Conservation (phyloP, 257 asterid genomes). For the Perilla frutescens region DNA sequence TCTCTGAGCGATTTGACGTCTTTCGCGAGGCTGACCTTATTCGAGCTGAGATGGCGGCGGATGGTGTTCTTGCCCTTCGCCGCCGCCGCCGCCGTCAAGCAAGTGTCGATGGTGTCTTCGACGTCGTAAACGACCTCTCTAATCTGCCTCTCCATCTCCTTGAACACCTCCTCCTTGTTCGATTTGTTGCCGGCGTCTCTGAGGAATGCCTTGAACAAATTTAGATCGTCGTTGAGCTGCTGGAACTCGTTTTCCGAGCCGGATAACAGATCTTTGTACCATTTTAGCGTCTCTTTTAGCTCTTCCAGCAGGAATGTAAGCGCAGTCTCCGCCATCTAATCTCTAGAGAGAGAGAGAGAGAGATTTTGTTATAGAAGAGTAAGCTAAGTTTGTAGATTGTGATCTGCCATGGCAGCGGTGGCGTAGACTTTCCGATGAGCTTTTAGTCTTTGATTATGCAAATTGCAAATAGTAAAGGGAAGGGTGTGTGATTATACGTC, state of each 20-base stretch:
- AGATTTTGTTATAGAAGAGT: background rate
- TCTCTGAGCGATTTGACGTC: slow-evolving; percentile 26
- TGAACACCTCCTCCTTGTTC: slow-evolving; percentile 1
- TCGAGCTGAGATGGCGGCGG: background rate
- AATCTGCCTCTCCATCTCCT: slow-evolving; percentile 34
- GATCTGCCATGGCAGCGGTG: too few species aligned
- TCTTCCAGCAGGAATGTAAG: slow-evolving; percentile 32
- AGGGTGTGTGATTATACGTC: too few species aligned
- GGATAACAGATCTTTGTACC: background rate
- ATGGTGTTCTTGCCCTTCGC: background rate
- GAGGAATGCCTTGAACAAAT: background rate
- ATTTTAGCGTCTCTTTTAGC: slow-evolving; percentile 13
- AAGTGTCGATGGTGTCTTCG: slow-evolving; percentile 43
- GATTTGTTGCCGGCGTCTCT: background rate
- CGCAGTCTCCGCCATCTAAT: slow-evolving; percentile 25
- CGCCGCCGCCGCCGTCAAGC: slow-evolving; percentile 29
- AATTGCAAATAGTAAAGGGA: too few species aligned
- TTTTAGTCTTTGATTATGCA: too few species aligned
- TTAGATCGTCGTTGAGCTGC: slow-evolving; percentile 28
- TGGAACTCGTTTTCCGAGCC: slow-evolving; percentile 29
- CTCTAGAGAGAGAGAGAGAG: background rate
- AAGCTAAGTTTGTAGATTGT: background rate
- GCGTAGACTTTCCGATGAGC: too few species aligned
- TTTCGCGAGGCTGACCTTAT: background rate
- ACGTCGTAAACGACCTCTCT: slow-evolving; percentile 27